Percentiles rank a stretch among this genome's conserved stretches.
phyloP scores from a whole-genome alignment of 352 stramenopile species.

The Phytophthora cryptogea region DNA sequence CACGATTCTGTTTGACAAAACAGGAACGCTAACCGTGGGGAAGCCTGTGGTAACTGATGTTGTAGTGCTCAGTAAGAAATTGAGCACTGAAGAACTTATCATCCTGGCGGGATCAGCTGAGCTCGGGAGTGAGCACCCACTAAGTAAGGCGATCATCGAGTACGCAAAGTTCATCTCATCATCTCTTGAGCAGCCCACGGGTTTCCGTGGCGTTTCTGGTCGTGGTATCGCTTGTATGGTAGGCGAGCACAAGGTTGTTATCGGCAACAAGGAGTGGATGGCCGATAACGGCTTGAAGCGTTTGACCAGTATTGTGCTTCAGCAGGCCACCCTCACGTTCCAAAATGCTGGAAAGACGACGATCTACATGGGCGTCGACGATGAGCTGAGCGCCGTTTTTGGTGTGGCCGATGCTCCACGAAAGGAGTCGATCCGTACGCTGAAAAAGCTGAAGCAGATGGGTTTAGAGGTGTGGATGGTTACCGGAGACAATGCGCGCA shows the following conservation, averaged over 20 bases:
- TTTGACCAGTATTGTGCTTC: constrained; percentile 68
- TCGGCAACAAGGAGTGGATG: constrained; percentile 94
- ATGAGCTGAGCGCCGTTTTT: constrained; percentile 76
- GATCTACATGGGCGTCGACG: constrained; percentile 94
- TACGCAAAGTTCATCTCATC: constrained; percentile 88
- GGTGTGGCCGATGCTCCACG: constrained; percentile 89
- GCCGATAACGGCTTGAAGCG: constrained; percentile 73
- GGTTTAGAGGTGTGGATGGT: constrained; percentile 97
- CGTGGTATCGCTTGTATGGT: constrained; percentile 84
- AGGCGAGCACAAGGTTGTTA: constrained; percentile 76
- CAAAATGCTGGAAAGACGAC: constrained; percentile 94
- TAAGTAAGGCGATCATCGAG: constrained; percentile 94
- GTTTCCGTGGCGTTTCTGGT: constrained; percentile 89
- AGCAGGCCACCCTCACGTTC: constrained; percentile 79
- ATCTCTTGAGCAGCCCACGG: constrained; percentile 69
- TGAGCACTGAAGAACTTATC: constrained; percentile 85
- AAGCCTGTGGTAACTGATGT: constrained; percentile 89
- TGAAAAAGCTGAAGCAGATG: constrained; percentile 92
- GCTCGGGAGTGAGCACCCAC: constrained; percentile 93
- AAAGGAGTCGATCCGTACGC: constrained; percentile 88
- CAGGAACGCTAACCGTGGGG: constrained; percentile 96
- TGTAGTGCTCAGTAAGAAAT: constrained; percentile 75
- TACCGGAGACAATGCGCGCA: constrained; percentile 98
- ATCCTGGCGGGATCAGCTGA: constrained; percentile 92
- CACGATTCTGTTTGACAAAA: constrained; percentile 99